A percentile compares a stretch with the other conserved stretches of the same genome.
Evolutionary conservation across 2,329 filamentous ascomycete species (phyloP).

Genomic region (Penicillium sp.): DNA sequence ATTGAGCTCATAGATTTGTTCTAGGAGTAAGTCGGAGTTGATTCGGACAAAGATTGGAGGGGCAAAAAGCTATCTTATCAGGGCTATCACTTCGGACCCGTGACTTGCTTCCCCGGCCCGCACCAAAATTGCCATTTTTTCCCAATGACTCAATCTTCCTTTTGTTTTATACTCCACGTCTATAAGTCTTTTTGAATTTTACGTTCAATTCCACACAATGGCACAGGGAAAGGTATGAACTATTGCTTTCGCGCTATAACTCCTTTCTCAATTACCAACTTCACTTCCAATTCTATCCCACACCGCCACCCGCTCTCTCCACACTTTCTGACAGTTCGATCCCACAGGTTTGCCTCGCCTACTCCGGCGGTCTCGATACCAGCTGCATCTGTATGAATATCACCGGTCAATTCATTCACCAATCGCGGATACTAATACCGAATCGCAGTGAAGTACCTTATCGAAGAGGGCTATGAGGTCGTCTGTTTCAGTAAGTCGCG

Average conservation of each 20-base stretch:
- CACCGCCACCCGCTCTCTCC: constrained; percentile 19
- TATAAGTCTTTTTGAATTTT: constrained; percentile 6
- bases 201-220: constrained; percentile 23
- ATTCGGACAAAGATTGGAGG: constrained; percentile 1
- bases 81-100: constrained; percentile 24
- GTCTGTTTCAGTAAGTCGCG: constrained; percentile 56
- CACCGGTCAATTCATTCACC: constrained; percentile 22
- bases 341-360: constrained; percentile 39
- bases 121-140: constrained; percentile 25
- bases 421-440: constrained; percentile 20
- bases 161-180: constrained; percentile 17
- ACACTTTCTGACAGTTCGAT: constrained; percentile 17
- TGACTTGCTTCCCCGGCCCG: constrained; percentile 22
- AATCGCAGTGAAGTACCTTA: constrained; percentile 43
- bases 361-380: constrained; percentile 58
- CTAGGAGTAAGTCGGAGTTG: background rate
- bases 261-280: background rate
- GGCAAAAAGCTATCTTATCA: constrained; percentile 18
- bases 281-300: constrained; percentile 5
- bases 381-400: constrained; percentile 53
- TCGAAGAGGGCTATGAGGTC: constrained; percentile 58
- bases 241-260: background rate
- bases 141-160: constrained; percentile 25
- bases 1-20: background rate
- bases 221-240: constrained; percentile 28